Conservation (phyloP, 306 rosid genomes). For the Heteromeles arbutifolia region DNA sequence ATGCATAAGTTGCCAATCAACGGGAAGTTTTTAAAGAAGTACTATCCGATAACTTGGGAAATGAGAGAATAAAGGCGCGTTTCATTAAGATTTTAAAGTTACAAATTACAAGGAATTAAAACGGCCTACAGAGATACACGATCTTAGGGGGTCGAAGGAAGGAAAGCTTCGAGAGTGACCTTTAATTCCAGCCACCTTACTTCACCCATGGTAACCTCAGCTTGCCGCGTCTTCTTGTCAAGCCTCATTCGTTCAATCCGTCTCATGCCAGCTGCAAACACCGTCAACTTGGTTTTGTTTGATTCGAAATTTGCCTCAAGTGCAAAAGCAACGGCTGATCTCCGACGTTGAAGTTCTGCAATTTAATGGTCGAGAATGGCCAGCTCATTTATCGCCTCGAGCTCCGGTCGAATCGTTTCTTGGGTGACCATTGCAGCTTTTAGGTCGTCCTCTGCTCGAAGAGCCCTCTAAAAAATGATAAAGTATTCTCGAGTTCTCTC, state of each 20-base stretch:
- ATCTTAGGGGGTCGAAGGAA: too few species aligned
- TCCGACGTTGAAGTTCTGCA: too few species aligned
- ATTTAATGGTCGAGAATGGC: fast-evolving
- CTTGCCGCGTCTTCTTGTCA: fast-evolving
- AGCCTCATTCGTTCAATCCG: fast-evolving
- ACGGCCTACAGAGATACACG: too few species aligned
- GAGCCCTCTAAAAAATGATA: fast-evolving
- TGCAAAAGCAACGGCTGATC: fast-evolving
- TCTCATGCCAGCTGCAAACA: fast-evolving
- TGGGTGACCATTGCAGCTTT: fast-evolving
- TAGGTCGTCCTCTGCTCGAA: fast-evolving
- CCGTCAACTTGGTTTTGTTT: too few species aligned
- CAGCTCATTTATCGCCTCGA: fast-evolving
- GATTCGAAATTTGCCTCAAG: fast-evolving
- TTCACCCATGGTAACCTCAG: fast-evolving
- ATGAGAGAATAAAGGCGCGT: too few species aligned
- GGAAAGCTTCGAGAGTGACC: fast-evolving
- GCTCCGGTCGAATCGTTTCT: fast-evolving
- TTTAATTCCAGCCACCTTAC: too few species aligned
- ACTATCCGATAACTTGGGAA: too few species aligned
- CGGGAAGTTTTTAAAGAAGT: too few species aligned
- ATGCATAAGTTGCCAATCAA: too few species aligned
- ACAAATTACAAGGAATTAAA: too few species aligned
- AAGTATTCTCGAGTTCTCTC: too few species aligned
- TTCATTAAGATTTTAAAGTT: too few species aligned